Percentiles rank a stretch among this genome's conserved stretches.
Evolutionary conservation across 2,329 filamentous ascomycete species (phyloP).

Genomic region (Aspergillus novoparasiticus): DNA sequence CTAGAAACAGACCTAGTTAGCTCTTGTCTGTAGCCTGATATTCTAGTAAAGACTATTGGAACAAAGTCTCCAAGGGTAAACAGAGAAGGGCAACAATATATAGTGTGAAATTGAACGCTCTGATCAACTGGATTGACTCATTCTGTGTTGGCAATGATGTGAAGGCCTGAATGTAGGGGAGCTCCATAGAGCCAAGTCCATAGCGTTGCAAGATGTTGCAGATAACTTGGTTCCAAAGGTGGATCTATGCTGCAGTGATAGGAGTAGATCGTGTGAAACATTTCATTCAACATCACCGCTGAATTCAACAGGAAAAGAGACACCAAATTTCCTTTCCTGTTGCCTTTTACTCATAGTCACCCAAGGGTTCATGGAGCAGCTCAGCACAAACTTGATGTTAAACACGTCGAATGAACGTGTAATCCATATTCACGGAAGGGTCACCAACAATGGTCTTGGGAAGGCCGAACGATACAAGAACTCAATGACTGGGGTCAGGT

Average conservation of each 20-base stretch:
- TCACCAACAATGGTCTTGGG: neutral
- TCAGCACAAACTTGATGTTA: neutral
- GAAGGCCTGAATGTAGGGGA: neutral
- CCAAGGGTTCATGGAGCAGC: neutral
- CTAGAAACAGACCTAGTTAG: constrained; percentile 23
- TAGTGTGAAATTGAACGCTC: neutral
- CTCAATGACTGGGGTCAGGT: neutral
- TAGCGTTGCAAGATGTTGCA: neutral
- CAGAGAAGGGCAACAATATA: neutral
- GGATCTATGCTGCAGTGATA: neutral
- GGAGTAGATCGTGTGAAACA: neutral
- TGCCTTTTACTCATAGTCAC: neutral
- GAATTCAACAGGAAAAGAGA: neutral
- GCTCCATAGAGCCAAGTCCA: neutral
- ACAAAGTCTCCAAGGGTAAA: neutral
- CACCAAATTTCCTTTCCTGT: neutral
- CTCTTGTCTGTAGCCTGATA: neutral
- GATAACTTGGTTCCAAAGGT: neutral
- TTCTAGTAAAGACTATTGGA: neutral
- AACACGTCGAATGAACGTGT: neutral
- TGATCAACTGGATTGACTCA: neutral
- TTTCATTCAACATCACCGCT: neutral
- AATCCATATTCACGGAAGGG: neutral
- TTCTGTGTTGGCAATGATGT: neutral
- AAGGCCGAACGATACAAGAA: too few species aligned